These are phyloP conservation scores for Hypoxylon sp. DNA, from an alignment of 2,329 filamentous ascomycete species.

Conservation along the genomic window DNA sequence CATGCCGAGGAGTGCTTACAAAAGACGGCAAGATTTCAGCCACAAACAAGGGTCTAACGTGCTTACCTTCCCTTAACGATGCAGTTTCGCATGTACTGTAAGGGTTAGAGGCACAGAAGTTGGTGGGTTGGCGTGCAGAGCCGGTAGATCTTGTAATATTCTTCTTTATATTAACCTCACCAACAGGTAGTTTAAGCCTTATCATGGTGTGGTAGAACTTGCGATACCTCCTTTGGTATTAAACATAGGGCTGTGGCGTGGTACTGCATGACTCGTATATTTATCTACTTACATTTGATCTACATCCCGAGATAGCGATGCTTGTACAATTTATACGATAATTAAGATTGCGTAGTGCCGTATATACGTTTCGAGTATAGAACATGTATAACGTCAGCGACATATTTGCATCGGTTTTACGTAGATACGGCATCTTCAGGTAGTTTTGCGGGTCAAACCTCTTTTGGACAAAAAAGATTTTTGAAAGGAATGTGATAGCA, in stretches of 20 bases:
- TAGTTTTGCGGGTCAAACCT: slow-evolving; percentile 3
- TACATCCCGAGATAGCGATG: neutral
- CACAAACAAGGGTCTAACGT: slow-evolving; percentile 12
- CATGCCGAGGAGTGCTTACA: slow-evolving; percentile 25
- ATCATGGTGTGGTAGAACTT: neutral
- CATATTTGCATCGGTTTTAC: neutral
- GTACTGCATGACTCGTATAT: slow-evolving; percentile 15
- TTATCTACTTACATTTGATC: neutral
- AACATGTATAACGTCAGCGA: slow-evolving; percentile 8
- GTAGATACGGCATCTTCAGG: neutral
- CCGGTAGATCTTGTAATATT: slow-evolving; percentile 16
- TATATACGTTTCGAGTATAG: slow-evolving; percentile 2
- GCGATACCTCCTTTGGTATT: neutral
- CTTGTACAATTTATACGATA: slow-evolving; percentile 1
- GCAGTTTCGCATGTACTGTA: neutral
- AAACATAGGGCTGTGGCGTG: slow-evolving; percentile 4
- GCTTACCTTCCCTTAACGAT: neutral
- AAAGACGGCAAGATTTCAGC: slow-evolving; percentile 9
- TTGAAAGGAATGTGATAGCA: slow-evolving; percentile 3
- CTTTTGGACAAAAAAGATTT: neutral
- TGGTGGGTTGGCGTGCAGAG: neutral
- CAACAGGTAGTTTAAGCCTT: neutral
- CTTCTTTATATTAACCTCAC: slow-evolving; percentile 4
- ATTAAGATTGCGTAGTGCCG: neutral
- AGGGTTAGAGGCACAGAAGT: neutral